Percentiles rank a stretch among this genome's conserved stretches.
Evolutionary conservation across 2,329 filamentous ascomycete genomes (phyloP).

Genomic region (Cyphellophora attinorum): DNA sequence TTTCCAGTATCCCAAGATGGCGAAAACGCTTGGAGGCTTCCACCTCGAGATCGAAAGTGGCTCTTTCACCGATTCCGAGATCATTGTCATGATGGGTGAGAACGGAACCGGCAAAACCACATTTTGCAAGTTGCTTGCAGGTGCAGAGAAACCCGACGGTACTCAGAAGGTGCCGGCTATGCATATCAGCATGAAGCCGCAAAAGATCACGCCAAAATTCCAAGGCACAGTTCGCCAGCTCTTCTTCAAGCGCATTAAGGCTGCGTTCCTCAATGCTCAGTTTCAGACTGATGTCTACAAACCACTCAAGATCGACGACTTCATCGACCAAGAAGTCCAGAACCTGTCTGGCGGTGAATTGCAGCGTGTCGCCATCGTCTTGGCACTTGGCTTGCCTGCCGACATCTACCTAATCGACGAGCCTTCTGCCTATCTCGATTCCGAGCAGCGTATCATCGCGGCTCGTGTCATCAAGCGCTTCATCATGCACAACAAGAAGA

Average conservation of each 20-base stretch:
- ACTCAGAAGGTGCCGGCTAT: constrained; percentile 73
- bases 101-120: constrained; percentile 99
- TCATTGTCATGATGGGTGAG: constrained; percentile 99
- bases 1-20: constrained; percentile 82
- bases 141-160: constrained; percentile 82
- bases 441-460: constrained; percentile 96
- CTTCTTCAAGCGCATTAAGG: constrained; percentile 99
- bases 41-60: constrained; percentile 71
- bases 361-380: constrained; percentile 95
- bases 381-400: constrained; percentile 88
- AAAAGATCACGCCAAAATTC: constrained; percentile 98
- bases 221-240: constrained; percentile 92
- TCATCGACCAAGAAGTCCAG: constrained; percentile 99
- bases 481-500: constrained; percentile 99
- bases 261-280: constrained; percentile 88
- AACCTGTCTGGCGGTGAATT: constrained; percentile 98
- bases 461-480: constrained; percentile 98
- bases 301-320: constrained; percentile 97
- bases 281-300: constrained; percentile 99
- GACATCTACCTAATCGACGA: constrained; percentile 99
- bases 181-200: constrained; percentile 98
- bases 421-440: constrained; percentile 93
- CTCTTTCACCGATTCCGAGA: constrained; percentile 93
- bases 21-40: constrained; percentile 87
- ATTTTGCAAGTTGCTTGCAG: constrained; percentile 92